phyloP scores from a whole-genome alignment of 805 yeast species.

The Millerozyma acaciae region DNA sequence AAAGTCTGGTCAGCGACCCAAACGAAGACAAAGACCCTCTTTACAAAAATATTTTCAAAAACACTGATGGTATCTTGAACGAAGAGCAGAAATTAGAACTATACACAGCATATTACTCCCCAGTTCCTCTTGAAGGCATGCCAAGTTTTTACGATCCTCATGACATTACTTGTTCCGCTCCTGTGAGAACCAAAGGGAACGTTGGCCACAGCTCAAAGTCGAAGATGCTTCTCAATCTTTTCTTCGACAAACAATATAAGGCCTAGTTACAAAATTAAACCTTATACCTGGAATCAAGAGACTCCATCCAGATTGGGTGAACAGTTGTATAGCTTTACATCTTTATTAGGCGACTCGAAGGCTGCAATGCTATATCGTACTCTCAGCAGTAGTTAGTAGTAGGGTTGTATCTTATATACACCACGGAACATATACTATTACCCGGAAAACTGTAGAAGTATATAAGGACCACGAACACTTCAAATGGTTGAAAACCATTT shows the following conservation, averaged over 20 bases:
- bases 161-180: conserved; percentile 5
- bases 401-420: too few relatives aligned
- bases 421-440: conserved; percentile 2
- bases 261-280: too few relatives aligned
- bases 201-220: conserved; percentile 16
- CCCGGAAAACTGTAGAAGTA: conserved; percentile 8
- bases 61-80: conserved; percentile 39
- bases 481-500: conserved; percentile 6
- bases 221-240: conserved; percentile 1
- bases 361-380: too few relatives aligned
- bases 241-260: too few relatives aligned
- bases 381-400: too few relatives aligned
- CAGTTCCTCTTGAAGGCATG: conserved; percentile 16
- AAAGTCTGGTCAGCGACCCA: not conserved
- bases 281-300: too few relatives aligned
- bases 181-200: conserved; percentile 4
- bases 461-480: conserved; percentile 8
- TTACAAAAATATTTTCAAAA: conserved; percentile 3
- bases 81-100: conserved; percentile 36
- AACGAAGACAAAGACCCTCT: conserved; percentile 1
- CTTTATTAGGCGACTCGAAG: too few relatives aligned
- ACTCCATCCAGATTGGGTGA: too few relatives aligned
- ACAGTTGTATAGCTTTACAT: too few relatives aligned
- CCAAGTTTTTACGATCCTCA: conserved; percentile 15
- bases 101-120: conserved; percentile 35